These are phyloP conservation scores for Helichrysum umbraculigerum DNA, from an alignment of 129 eudicot species.

Conservation along the genomic window DNA sequence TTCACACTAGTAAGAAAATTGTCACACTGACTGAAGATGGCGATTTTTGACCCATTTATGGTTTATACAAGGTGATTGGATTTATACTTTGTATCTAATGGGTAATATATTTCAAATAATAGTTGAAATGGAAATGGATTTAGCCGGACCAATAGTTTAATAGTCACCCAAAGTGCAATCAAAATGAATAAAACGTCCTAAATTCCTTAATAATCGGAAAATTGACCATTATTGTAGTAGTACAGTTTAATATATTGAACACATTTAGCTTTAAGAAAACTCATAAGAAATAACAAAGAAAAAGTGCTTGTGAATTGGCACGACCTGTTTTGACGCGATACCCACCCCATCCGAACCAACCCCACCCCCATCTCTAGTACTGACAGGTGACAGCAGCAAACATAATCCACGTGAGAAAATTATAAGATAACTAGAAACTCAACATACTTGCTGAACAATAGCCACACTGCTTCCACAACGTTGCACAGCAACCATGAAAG, in stretches of 20 bases:
- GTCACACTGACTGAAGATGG: background rate
- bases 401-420: background rate
- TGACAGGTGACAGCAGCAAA: slow-evolving; percentile 2
- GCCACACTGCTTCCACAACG: slow-evolving; percentile 99
- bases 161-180: background rate
- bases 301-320: background rate
- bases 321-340: background rate
- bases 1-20: slow-evolving; percentile 13
- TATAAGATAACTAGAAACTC: slow-evolving; percentile 10
- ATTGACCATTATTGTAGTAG: background rate
- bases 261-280: background rate
- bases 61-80: background rate
- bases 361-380: background rate
- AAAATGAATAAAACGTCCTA: background rate
- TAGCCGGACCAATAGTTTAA: background rate
- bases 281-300: background rate
- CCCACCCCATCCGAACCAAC: background rate
- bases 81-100: background rate
- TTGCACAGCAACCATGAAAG: slow-evolving; percentile 99
- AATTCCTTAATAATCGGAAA: background rate
- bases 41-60: background rate
- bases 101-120: background rate
- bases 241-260: background rate
- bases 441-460: slow-evolving; percentile 93
- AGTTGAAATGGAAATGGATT: background rate